Base-by-base conservation (phyloP, 2,329 filamentous ascomycete genomes). In the Blastomyces gilchristii region DNA sequence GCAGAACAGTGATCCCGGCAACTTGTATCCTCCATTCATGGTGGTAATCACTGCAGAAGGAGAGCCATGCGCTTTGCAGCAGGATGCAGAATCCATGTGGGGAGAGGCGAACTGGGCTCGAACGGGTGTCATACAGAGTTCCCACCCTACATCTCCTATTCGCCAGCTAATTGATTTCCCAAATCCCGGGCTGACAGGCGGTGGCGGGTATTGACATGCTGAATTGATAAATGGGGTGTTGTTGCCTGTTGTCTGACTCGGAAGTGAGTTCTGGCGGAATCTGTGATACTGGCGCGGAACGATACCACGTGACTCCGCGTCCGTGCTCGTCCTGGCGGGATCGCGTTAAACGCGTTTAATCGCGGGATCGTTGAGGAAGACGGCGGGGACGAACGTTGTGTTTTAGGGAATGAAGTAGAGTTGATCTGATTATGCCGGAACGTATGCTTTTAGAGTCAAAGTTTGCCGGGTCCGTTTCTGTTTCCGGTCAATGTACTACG, bases 271-370 rank as follows among this genome's bases (percentile, higher is more conserved):
- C 11, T 22, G 49, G 49, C 4, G 22, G 12, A 14, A 12, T 50
- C 11, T 45, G 18, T 4, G n/a, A 28, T 11, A 3, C 2, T 3
- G 9, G 31, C 9, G 3, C 2, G n/a, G 3, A 14, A 47, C 12
- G 22, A 50, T 50, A 28, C 2, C 61, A 62, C 54, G 43, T 62
- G 61, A 58, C 34, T 8, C 34, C 28, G 54, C n/a, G 61, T 58
- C 25, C 8, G 39, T 12, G 52, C n/a, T 14, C 6, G 8, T 12
- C 60, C 58, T 57, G 37, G 60, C 39, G 39, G 60, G 22, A 57
- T 43, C 31, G 60, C 60, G 60, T 57, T 53, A 62, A 62, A 47
- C 61, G 61, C 61, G 61, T 58, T 53, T 62, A 56, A 37, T 22
- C 39, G 22, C 37, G 39, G 18, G 39, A 31, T 47, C 22, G 2